A percentile compares a stretch with the other conserved stretches of the same genome.
Conservation (phyloP, 345 rosid genomes). For the Gossypium sturtianum region DNA sequence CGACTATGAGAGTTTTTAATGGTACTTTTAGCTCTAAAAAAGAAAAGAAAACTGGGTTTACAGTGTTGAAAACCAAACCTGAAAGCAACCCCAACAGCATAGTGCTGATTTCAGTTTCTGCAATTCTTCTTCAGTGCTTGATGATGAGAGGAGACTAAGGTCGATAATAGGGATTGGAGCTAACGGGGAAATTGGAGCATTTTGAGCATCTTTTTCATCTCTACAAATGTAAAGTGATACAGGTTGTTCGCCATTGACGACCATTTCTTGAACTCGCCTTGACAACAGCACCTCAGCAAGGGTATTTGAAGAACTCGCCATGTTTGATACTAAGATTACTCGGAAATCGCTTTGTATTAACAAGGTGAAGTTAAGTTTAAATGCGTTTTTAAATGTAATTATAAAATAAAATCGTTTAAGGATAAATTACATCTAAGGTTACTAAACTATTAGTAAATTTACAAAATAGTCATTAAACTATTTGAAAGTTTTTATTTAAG, state of each 20-base stretch:
- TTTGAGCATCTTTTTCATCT: slow-evolving; percentile 15
- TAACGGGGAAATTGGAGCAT: slow-evolving; percentile 17
- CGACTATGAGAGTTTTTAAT: too few species aligned
- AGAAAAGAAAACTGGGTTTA: background rate
- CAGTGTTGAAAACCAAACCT: slow-evolving; percentile 20
- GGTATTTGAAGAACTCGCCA: slow-evolving; percentile 18
- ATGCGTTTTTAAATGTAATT: too few species aligned
- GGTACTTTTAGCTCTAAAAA: background rate
- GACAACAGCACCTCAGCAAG: slow-evolving; percentile 32
- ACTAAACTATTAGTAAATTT: too few species aligned
- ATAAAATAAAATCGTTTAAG: too few species aligned
- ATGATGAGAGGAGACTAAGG: slow-evolving; percentile 28
- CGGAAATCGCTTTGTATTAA: background rate
- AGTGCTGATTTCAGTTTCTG: slow-evolving; percentile 44
- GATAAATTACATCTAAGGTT: too few species aligned
- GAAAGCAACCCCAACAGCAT: slow-evolving; percentile 50
- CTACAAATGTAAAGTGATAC: slow-evolving; percentile 23
- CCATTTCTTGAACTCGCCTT: slow-evolving; percentile 40
- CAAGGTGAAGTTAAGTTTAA: too few species aligned
- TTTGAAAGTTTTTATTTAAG: too few species aligned
- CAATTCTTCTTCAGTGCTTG: slow-evolving; percentile 20
- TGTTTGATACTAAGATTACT: slow-evolving; percentile 1
- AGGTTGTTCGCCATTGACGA: slow-evolving; percentile 26
- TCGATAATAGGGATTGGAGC: slow-evolving; percentile 33
- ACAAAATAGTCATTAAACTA: too few species aligned